Evolutionary conservation across 2,329 filamentous ascomycete species (phyloP), one percentile per base, ranked within the genome.

Genomic region (Ophiostoma tasmaniense): DNA sequence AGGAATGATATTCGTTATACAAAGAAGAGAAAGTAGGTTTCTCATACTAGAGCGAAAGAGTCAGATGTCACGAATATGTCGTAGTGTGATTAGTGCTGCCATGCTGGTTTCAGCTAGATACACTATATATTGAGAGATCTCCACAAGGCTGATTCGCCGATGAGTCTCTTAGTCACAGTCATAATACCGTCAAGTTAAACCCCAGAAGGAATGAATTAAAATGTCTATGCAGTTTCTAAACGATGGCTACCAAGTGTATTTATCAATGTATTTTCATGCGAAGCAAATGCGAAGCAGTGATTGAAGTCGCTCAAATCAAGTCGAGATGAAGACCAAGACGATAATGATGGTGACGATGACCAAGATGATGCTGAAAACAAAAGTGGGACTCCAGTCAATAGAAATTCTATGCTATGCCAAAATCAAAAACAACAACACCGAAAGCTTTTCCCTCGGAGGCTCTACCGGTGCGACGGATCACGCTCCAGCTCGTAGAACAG

Each of bases 401-500:
- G 11, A 55, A 55, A 55, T 13, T 11, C 50, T 11, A 22, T 55
- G 14, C 8, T 13, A 33, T 1, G 33, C 33, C 33, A 33, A n/a
- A 61, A 61, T n/a, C 5, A 22, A 20, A 61, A 61, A 11, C 55
- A 61, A 61, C 17, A 3, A 33, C 10, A 7, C 22, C 33, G 8
- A 25, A 13, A 39, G 17, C 1, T 14, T 3, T 2, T 22, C 20
- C 45, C 7, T 45, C 25, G 35, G 8, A 14, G 33, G 8, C 37
- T 37, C 61, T 45, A 37, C 10, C 17, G 17, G 33, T 6, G n/a
- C n/a, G 20, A 30, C 3, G 55, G 55, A 30, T 62, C 61, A 8
- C 64, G 64, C 64, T 94, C 90, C 74, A 96, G 81, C 81, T 98
- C 94, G 79, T 99, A 99, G 78, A 99, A 99, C 67, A 99, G 79